Evolutionary conservation across 306 rosid species (phyloP), one percentile per base, ranked within the genome.

Genomic region (Vicia villosa): DNA sequence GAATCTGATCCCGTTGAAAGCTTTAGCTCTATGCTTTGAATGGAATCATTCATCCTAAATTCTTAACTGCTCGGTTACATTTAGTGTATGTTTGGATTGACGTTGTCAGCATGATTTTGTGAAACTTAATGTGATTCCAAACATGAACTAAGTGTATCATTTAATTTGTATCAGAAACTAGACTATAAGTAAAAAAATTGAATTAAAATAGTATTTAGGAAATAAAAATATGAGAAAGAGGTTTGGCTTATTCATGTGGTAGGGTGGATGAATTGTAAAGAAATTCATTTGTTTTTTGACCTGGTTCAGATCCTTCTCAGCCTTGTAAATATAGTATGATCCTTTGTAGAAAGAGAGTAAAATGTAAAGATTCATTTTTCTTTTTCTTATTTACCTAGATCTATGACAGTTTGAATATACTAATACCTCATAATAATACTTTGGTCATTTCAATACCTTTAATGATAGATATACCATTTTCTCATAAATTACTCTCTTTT

Each of bases 1-100:
- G 97, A 94, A 87, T 84, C 92, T 1, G 95, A 88, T 68, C 99
- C 97, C 21, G 68, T 94, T 10, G 96, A 94, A 83, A 80, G 81
- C 72, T 94, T 90, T 83, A 75, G 80, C 83, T 69, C 69, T 58
- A 5, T 86, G 60, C 77, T 78, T 68, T 94, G 87, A 89, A 51
- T 34, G 41, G 36, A 67, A 20, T 50, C 57, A 42, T 45, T 45
- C 57, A 51, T 51, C 7, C 14, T 9, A 52, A 52, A 20, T 10
- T 10, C 30, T 11, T 52, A 52, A 52, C 32, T 52, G 15, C 21
- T 14, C 73, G 5, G 5, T 54, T 57, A 63, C 11, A 70, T 73
- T 20, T 57, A 46, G 52, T 46, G 21, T 20, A 46, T 46, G 10
- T 15, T 46, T 46, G 21, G 16, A 46, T 46, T 15, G 21, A 24